Evolutionary conservation across 352 stramenopile genomes (phyloP).

Genomic region (Pythium graminicola): DNA sequence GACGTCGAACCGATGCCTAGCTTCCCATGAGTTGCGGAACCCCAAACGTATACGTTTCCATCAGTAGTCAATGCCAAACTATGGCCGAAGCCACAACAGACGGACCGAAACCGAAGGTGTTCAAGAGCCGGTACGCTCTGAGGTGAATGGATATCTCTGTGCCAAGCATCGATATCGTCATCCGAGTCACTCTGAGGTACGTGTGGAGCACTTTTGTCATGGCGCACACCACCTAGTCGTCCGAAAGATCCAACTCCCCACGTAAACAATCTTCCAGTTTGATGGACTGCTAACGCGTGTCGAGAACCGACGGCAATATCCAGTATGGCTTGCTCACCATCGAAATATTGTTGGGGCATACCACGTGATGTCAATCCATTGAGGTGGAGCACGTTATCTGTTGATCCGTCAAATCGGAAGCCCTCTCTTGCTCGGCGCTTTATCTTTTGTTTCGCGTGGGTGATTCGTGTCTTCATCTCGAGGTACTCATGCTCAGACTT

Average conservation of each 20-base stretch:
- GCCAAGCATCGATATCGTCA: conserved; percentile 40
- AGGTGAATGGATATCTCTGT: conserved; percentile 42
- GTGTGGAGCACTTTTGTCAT: conserved; percentile 11
- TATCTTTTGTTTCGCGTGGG: conserved; percentile 40
- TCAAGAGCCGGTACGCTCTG: conserved; percentile 38
- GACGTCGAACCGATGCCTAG: conserved; percentile 46
- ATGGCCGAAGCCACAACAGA: conserved; percentile 63
- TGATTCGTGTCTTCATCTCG: conserved; percentile 54
- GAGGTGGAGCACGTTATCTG: conserved; percentile 23
- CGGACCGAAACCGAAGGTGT: conserved; percentile 41
- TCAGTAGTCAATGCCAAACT: conserved; percentile 56
- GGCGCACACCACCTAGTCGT: conserved; percentile 32
- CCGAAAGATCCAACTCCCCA: conserved; percentile 73
- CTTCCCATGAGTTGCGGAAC: conserved; percentile 64
- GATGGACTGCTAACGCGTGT: conserved; percentile 57
- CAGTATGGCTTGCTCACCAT: conserved; percentile 47
- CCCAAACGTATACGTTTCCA: conserved; percentile 69
- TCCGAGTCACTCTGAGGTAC: neutral
- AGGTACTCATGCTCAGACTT: conserved; percentile 44
- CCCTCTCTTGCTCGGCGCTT: conserved; percentile 57
- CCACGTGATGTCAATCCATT: conserved; percentile 56
- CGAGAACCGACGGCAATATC: conserved; percentile 59
- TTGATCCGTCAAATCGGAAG: conserved; percentile 1
- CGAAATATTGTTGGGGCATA: conserved; percentile 31
- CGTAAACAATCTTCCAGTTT: conserved; percentile 53